Evolutionary conservation across 2,329 filamentous ascomycete genomes (phyloP).

Genomic region (Colletotrichum cereale): DNA sequence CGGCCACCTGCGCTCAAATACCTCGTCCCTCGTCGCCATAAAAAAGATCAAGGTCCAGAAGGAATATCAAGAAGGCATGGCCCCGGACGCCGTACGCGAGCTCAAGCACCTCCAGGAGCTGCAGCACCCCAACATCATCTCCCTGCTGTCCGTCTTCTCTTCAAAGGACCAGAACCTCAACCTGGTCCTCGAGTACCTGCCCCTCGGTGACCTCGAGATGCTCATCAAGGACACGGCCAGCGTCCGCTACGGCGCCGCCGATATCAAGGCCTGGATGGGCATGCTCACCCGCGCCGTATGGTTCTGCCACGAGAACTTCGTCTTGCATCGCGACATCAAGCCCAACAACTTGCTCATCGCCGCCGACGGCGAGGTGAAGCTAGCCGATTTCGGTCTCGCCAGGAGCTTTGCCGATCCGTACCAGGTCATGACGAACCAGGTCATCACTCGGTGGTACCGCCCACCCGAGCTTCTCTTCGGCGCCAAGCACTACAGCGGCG

Average conservation of each 20-base stretch:
- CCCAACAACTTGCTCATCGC: slow-evolving; percentile 98
- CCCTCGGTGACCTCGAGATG: slow-evolving; percentile 94
- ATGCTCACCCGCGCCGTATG: slow-evolving; percentile 94
- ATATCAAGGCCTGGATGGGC: slow-evolving; percentile 98
- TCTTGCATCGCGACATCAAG: slow-evolving; percentile 98
- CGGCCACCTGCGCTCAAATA: slow-evolving; percentile 81
- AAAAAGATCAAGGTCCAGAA: slow-evolving; percentile 92
- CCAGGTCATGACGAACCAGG: slow-evolving; percentile 89
- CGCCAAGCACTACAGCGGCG: slow-evolving; percentile 87
- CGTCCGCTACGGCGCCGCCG: slow-evolving; percentile 85
- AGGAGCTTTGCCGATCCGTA: slow-evolving; percentile 91
- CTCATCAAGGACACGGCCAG: slow-evolving; percentile 86
- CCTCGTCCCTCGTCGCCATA: slow-evolving; percentile 84
- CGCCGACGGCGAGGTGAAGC: slow-evolving; percentile 91
- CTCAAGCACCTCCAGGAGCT: slow-evolving; percentile 96
- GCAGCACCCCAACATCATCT: slow-evolving; percentile 94
- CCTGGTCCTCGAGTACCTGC: slow-evolving; percentile 93
- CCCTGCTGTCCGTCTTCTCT: slow-evolving; percentile 90
- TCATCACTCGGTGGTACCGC: slow-evolving; percentile 97
- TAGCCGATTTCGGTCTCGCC: slow-evolving; percentile 97
- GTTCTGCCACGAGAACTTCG: slow-evolving; percentile 96
- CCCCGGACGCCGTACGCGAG: slow-evolving; percentile 94
- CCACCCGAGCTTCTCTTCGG: slow-evolving; percentile 95
- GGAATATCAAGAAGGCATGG: slow-evolving; percentile 90
- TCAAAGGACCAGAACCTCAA: slow-evolving; percentile 98